phyloP scores from a whole-genome alignment of 202 grass and related monocot genomes.

The Hordeum pubiflorum region DNA sequence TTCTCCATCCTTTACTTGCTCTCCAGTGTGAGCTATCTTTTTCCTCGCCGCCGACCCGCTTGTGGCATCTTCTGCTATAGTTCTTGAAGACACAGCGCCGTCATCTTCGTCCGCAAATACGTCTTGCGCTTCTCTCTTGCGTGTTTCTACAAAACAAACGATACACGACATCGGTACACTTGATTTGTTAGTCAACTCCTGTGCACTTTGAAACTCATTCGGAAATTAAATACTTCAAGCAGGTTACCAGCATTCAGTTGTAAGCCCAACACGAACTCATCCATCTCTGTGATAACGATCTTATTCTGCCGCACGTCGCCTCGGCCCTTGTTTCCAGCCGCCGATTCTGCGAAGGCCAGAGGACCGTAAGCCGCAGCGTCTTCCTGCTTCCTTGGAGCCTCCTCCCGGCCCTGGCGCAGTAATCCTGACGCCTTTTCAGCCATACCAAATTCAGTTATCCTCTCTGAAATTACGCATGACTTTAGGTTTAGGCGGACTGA shows the following conservation, averaged over 20 bases:
- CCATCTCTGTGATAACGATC: slow-evolving; percentile 86
- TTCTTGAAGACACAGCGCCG: background rate
- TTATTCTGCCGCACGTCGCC: slow-evolving; percentile 46
- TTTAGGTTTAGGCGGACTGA: background rate
- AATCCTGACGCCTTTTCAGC: slow-evolving; percentile 56
- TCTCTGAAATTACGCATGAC: background rate
- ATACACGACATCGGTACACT: background rate
- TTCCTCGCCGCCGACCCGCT: slow-evolving; percentile 14
- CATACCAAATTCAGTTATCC: background rate
- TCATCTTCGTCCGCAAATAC: slow-evolving; percentile 66
- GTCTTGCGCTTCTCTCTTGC: slow-evolving; percentile 37
- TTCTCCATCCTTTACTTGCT: slow-evolving; percentile 7
- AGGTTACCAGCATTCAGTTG: slow-evolving; percentile 59
- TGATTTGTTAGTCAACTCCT: background rate
- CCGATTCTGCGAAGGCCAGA: slow-evolving; percentile 33
- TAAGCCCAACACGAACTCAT: slow-evolving; percentile 71
- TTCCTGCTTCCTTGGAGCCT: slow-evolving; percentile 48
- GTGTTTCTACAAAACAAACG: slow-evolving; percentile 30
- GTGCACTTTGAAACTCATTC: background rate
- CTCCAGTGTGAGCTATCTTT: slow-evolving; percentile 26
- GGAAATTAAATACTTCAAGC: background rate
- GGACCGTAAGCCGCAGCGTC: slow-evolving; percentile 34
- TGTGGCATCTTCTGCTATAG: slow-evolving; percentile 26
- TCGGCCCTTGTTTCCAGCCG: slow-evolving; percentile 38
- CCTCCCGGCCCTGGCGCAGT: slow-evolving; percentile 25